These are phyloP conservation scores for Nakaseomyces sp. DNA, from an alignment of 1,139 yeast species.

Conservation along the genomic window DNA sequence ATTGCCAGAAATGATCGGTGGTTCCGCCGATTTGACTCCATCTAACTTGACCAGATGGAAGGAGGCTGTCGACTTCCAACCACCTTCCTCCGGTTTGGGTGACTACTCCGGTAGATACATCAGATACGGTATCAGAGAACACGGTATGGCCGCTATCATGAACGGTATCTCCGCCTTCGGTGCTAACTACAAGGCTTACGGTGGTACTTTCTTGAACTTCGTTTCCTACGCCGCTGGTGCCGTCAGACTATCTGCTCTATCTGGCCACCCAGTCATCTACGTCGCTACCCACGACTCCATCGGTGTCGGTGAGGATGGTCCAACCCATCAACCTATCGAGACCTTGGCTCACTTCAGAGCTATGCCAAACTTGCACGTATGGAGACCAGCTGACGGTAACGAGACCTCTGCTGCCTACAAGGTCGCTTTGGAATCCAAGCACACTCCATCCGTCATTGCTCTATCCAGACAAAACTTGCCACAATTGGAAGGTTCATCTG, in stretches of 20 bases:
- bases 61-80: conserved; percentile 86
- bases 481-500: conserved; percentile 85
- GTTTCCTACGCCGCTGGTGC: conserved; percentile 98
- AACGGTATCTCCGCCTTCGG: conserved; percentile 97
- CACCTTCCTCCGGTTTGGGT: conserved; percentile 72
- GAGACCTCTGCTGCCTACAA: conserved; percentile 96
- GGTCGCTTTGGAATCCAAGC: conserved; percentile 58
- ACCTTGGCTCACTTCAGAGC: conserved; percentile 98
- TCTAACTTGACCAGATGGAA: conserved; percentile 90
- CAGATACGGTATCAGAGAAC: conserved; percentile 99
- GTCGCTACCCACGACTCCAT: conserved; percentile 98
- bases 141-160: conserved; percentile 98
- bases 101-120: conserved; percentile 87
- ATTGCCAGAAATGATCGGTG: conserved; percentile 88
- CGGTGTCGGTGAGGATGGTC: conserved; percentile 99
- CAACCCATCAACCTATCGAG: conserved; percentile 99
- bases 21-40: conserved; percentile 97
- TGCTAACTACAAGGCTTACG: conserved; percentile 84
- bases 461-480: conserved; percentile 97
- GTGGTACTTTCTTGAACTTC: conserved; percentile 97
- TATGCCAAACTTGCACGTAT: conserved; percentile 84
- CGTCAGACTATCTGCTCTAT: conserved; percentile 85
- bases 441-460: conserved; percentile 85
- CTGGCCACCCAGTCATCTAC: conserved; percentile 92
- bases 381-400: conserved; percentile 99